phyloP scores from a whole-genome alignment of 345 rosid species.

The Linum trigynum region DNA sequence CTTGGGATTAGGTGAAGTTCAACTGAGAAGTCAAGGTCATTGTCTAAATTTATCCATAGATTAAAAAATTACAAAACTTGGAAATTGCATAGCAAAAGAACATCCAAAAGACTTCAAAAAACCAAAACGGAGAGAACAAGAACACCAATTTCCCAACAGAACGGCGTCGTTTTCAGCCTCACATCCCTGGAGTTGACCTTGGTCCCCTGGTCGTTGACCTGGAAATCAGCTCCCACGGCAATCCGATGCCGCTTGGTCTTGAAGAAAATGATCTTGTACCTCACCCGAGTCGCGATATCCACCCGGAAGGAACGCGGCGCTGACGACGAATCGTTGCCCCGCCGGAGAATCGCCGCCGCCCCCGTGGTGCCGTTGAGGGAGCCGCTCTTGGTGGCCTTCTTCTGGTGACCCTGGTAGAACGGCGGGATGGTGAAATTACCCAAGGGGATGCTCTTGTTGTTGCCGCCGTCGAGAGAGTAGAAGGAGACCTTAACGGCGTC shows the following conservation, averaged over 20 bases:
- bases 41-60: no score
- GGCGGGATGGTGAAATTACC: constrained; percentile 21
- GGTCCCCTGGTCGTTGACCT: constrained; percentile 31
- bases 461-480: constrained; percentile 7
- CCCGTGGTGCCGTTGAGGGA: not conserved
- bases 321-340: constrained; percentile 22
- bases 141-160: not conserved
- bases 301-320: constrained; percentile 40
- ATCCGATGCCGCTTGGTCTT: constrained; percentile 43
- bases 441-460: constrained; percentile 2
- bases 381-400: constrained; percentile 46
- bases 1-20: no score
- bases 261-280: constrained; percentile 55
- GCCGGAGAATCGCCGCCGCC: constrained; percentile 19
- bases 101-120: not conserved
- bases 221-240: constrained; percentile 39
- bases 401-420: constrained; percentile 56
- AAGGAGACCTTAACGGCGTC: constrained; percentile 42
- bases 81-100: not conserved
- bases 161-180: constrained; percentile 24
- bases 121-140: no score
- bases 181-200: constrained; percentile 21
- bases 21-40: no score
- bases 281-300: constrained; percentile 54
- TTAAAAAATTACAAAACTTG: no score